Evolutionary conservation across 2,329 filamentous ascomycete species (phyloP).

Genomic region (Teratosphaeria destructans): DNA sequence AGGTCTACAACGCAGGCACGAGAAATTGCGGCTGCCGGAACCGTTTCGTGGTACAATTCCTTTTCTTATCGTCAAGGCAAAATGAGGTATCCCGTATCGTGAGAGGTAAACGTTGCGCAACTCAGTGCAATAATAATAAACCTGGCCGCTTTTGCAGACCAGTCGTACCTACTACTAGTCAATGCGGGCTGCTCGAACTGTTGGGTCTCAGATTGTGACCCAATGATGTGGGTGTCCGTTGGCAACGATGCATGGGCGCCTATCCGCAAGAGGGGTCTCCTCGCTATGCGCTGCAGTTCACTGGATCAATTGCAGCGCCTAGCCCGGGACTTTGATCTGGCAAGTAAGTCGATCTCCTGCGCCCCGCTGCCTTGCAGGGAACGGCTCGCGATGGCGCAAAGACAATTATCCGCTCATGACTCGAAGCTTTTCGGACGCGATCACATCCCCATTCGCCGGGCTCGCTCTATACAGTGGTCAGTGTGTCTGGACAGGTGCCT

Average conservation of each 20-base stretch:
- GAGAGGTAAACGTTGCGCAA: too few species aligned
- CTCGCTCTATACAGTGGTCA: background rate
- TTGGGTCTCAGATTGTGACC: background rate
- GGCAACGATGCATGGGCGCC: background rate
- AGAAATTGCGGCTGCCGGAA: background rate
- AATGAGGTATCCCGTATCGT: too few species aligned
- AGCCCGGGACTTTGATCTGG: background rate
- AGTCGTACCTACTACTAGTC: background rate
- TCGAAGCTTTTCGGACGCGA: background rate
- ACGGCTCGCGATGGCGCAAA: background rate
- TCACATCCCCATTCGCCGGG: background rate
- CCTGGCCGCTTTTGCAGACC: background rate
- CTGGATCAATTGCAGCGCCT: background rate
- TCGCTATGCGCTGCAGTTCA: background rate
- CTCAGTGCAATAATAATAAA: too few species aligned
- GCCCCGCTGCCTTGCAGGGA: background rate
- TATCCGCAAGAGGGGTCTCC: background rate
- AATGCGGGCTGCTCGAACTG: background rate
- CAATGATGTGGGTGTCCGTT: background rate
- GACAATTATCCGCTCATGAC: background rate
- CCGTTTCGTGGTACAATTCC: background rate
- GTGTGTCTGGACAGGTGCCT: background rate
- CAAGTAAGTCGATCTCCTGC: background rate
- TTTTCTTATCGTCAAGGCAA: background rate
- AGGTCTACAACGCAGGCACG: background rate